These are phyloP conservation scores for Eudorina sp. DNA, from an alignment of 139 green algal genomes.

Conservation along the genomic window DNA sequence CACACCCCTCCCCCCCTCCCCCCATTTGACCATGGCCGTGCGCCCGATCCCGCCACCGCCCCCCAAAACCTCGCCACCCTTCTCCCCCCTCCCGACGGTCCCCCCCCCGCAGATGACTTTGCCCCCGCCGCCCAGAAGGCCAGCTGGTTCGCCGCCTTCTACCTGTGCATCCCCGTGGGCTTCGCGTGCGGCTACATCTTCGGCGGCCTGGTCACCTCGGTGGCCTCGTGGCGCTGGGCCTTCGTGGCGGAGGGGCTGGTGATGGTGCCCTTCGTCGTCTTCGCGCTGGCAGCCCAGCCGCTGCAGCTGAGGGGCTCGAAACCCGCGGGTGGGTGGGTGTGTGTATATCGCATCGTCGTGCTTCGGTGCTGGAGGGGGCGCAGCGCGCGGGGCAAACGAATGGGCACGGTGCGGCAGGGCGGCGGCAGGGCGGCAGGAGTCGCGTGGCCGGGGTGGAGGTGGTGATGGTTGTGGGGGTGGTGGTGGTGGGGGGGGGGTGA, in stretches of 20 bases:
- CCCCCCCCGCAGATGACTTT: constrained; percentile 83
- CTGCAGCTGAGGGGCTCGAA: constrained; percentile 71
- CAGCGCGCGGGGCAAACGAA: too few species aligned
- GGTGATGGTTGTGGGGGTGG: too few species aligned
- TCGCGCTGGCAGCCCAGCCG: constrained; percentile 65
- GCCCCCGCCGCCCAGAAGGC: constrained; percentile 83
- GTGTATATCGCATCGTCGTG: too few species aligned
- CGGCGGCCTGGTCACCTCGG: constrained; percentile 66
- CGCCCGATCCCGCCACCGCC: too few species aligned
- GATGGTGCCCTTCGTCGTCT: constrained; percentile 90
- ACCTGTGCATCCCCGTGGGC: constrained; percentile 92
- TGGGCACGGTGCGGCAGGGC: too few species aligned
- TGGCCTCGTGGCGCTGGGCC: constrained; percentile 80
- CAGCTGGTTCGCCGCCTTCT: constrained; percentile 92
- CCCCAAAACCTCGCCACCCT: too few species aligned
- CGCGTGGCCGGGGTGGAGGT: too few species aligned
- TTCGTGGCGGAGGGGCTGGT: constrained; percentile 85
- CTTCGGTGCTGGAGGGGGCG: too few species aligned
- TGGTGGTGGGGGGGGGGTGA: too few species aligned
- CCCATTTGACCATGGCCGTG: too few species aligned
- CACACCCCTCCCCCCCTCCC: too few species aligned
- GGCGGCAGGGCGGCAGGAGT: too few species aligned
- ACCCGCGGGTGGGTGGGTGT: background rate
- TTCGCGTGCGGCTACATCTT: constrained; percentile 90
- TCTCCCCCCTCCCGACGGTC: background rate